Conservation (phyloP, 305 asterid species). For the Nicotiana rustica region DNA sequence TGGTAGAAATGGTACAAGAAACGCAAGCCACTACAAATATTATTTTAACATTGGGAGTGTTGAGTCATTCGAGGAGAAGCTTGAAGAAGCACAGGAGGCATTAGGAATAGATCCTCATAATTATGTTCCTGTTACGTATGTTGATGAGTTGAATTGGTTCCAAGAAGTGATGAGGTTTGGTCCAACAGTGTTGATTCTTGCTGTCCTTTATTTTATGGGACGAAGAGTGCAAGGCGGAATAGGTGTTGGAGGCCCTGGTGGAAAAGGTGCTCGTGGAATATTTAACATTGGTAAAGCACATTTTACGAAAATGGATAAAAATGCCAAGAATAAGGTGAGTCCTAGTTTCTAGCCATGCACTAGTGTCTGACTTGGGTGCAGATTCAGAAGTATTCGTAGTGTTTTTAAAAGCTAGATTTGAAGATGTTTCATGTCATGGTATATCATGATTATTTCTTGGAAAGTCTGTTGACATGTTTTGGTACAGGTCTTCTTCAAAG, state of each 20-base stretch:
- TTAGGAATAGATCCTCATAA: slow-evolving; percentile 71
- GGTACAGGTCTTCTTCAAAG: slow-evolving; percentile 70
- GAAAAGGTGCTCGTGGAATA: slow-evolving; percentile 70
- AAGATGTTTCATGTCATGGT: slow-evolving; percentile 24
- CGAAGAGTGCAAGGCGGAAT: slow-evolving; percentile 53
- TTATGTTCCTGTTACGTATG: slow-evolving; percentile 67
- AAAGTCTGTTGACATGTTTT: slow-evolving; percentile 26
- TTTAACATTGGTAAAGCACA: slow-evolving; percentile 75
- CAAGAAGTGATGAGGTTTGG: slow-evolving; percentile 50
- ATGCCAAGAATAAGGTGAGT: slow-evolving; percentile 79
- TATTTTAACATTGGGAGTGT: slow-evolving; percentile 64
- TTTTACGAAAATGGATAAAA: slow-evolving; percentile 73
- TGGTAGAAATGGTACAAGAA: slow-evolving; percentile 40
- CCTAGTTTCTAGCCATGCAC: slow-evolving; percentile 10
- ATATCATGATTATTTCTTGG: slow-evolving; percentile 15
- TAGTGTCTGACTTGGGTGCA: background rate
- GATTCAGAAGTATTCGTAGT: background rate
- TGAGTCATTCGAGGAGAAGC: slow-evolving; percentile 73
- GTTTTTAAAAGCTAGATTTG: background rate
- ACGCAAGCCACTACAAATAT: slow-evolving; percentile 42
- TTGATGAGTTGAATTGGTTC: slow-evolving; percentile 52
- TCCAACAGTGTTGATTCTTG: slow-evolving; percentile 53
- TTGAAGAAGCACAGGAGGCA: slow-evolving; percentile 75
- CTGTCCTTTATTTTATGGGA: slow-evolving; percentile 48
- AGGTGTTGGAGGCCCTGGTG: slow-evolving; percentile 66